These are phyloP conservation scores for Botrytis hyacinthi DNA, from an alignment of 2,329 filamentous ascomycete genomes.

Conservation along the genomic window DNA sequence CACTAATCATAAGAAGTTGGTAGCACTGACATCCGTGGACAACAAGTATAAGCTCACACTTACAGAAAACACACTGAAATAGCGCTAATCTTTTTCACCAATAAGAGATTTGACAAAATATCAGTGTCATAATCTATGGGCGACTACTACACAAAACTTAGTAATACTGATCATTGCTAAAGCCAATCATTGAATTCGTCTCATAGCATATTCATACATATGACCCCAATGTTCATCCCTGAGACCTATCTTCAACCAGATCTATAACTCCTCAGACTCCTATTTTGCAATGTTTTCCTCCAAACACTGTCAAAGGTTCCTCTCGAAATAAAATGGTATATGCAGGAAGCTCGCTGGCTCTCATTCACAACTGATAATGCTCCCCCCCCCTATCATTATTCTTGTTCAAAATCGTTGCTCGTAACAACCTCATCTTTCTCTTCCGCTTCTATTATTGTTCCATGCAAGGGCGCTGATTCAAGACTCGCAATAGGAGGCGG, in stretches of 20 bases:
- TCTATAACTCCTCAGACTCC: constrained; percentile 15
- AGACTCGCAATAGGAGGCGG: constrained; percentile 41
- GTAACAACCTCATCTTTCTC: not conserved
- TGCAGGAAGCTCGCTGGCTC: constrained; percentile 7
- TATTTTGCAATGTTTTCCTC: constrained; percentile 1
- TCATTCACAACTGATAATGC: not conserved
- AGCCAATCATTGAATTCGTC: not conserved
- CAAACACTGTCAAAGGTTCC: not conserved
- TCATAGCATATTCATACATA: constrained; percentile 12
- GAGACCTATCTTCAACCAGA: not conserved
- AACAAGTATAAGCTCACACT: not conserved
- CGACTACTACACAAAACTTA: not conserved
- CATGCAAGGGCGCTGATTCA: constrained; percentile 50
- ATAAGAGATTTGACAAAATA: not conserved
- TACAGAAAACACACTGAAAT: too few relatives aligned
- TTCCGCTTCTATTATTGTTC: constrained; percentile 20
- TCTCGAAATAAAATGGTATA: constrained; percentile 21
- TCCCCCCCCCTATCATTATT: not conserved
- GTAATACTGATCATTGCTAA: not conserved
- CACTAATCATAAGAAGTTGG: not conserved
- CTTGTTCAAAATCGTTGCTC: constrained; percentile 15
- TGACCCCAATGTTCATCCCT: not conserved
- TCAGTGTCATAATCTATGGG: not conserved
- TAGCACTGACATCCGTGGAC: not conserved
- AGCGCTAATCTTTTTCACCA: not conserved